These are phyloP conservation scores for Mycena belliarum DNA, from an alignment of 768 basidiomycete genomes.

Conservation along the genomic window DNA sequence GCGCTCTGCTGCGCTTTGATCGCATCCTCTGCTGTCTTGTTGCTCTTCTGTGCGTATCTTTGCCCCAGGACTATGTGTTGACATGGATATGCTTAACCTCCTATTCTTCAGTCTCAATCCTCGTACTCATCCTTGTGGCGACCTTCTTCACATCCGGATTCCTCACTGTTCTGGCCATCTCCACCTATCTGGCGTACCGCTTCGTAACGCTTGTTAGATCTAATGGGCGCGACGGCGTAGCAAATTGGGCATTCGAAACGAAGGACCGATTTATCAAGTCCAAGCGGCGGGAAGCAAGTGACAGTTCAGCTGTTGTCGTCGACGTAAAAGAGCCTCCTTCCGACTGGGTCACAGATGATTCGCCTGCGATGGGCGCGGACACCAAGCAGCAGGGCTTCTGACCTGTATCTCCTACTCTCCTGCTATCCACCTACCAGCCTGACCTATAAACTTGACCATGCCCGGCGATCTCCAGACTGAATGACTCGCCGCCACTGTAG, in stretches of 20 bases:
- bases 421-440: neutral
- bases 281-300: conserved; percentile 17
- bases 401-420: conserved; percentile 1
- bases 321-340: conserved; percentile 13
- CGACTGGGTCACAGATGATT: neutral
- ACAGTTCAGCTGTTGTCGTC: conserved; percentile 16
- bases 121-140: conserved; percentile 33
- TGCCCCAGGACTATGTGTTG: neutral
- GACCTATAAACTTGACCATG: neutral
- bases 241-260: conserved; percentile 28
- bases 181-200: conserved; percentile 34
- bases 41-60: conserved; percentile 33
- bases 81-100: neutral
- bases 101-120: conserved; percentile 31
- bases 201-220: conserved; percentile 36
- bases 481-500: neutral
- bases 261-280: conserved; percentile 12
- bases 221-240: conserved; percentile 32
- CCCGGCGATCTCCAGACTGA: neutral
- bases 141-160: conserved; percentile 35
- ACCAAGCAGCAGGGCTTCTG: conserved; percentile 15
- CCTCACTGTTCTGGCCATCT: conserved; percentile 31
- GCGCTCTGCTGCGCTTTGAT: conserved; percentile 36
- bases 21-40: conserved; percentile 31
- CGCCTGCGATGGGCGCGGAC: neutral